Evolutionary conservation across 805 yeast species (phyloP).

Genomic region (Metschnikowia vanudenii): DNA sequence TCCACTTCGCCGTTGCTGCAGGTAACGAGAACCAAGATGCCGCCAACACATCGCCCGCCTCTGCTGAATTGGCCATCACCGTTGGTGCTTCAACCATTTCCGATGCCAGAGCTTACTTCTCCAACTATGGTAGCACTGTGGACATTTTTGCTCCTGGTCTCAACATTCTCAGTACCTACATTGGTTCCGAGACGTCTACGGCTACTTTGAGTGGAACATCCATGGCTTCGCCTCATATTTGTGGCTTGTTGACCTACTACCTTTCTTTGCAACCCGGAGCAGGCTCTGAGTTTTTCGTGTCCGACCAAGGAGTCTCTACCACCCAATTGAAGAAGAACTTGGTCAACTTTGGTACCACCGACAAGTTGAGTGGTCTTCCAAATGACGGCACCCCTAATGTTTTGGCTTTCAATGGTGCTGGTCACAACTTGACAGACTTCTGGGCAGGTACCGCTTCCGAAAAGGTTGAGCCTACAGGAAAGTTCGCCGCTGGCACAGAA

Average conservation of each 20-base stretch:
- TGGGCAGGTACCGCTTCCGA: slow-evolving; percentile 41
- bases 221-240: slow-evolving; percentile 97
- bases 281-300: slow-evolving; percentile 58
- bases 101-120: slow-evolving; percentile 50
- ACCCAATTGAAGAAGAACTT: slow-evolving; percentile 74
- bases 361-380: slow-evolving; percentile 60
- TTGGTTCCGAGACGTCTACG: slow-evolving; percentile 72
- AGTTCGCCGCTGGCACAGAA: slow-evolving; percentile 12
- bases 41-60: slow-evolving; percentile 58
- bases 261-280: slow-evolving; percentile 80
- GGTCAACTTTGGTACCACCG: slow-evolving; percentile 64
- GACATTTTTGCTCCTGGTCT: slow-evolving; percentile 57
- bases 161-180: slow-evolving; percentile 59
- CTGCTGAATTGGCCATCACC: slow-evolving; percentile 53
- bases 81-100: slow-evolving; percentile 49
- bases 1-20: slow-evolving; percentile 62
- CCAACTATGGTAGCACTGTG: slow-evolving; percentile 54
- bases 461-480: slow-evolving; percentile 16
- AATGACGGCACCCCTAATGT: slow-evolving; percentile 70
- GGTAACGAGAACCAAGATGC: slow-evolving; percentile 63
- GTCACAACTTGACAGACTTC: slow-evolving; percentile 64
- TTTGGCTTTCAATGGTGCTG: slow-evolving; percentile 80
- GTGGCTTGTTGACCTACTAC: slow-evolving; percentile 88
- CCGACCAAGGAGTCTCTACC: slow-evolving; percentile 59
- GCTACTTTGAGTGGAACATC: slow-evolving; percentile 93